A percentile compares a stretch with the other conserved stretches of the same genome.
phyloP scores from a whole-genome alignment of 345 rosid genomes.

The Moricandia moricandioides region DNA sequence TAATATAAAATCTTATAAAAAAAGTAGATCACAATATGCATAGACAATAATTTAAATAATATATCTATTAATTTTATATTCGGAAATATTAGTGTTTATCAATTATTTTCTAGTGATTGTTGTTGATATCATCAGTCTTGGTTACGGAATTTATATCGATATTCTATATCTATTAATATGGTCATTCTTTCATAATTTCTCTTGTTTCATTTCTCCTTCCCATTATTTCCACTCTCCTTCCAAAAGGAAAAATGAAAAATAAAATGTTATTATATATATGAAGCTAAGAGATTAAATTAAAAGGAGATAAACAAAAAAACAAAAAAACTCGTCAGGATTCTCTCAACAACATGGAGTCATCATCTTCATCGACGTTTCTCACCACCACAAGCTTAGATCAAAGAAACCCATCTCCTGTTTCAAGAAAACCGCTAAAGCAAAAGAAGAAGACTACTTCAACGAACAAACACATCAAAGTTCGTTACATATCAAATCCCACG shows the following conservation, averaged over 20 bases:
- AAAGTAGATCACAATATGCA: too few relatives aligned
- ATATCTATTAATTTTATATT: too few relatives aligned
- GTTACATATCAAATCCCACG: constrained; percentile 80
- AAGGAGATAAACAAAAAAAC: not conserved
- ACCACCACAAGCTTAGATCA: constrained; percentile 21
- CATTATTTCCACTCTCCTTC: not conserved
- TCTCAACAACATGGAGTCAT: constrained; percentile 28
- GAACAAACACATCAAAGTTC: constrained; percentile 53
- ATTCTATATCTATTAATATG: too few relatives aligned
- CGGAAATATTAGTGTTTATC: too few relatives aligned
- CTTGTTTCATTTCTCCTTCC: not conserved
- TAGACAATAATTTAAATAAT: too few relatives aligned
- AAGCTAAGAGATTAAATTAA: not conserved
- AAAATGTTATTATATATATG: not conserved
- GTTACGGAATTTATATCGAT: too few relatives aligned
- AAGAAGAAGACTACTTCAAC: constrained; percentile 24
- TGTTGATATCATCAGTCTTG: too few relatives aligned
- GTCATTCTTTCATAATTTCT: too few relatives aligned
- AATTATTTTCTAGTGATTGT: too few relatives aligned
- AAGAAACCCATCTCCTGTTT: constrained; percentile 4
- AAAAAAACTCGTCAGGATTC: not conserved
- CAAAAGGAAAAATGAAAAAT: not conserved
- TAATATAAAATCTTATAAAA: too few relatives aligned
- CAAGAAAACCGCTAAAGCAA: constrained; percentile 26
- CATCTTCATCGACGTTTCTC: constrained; percentile 26